A percentile compares a stretch with the other conserved stretches of the same genome.
Evolutionary conservation across 2,329 filamentous ascomycete genomes (phyloP).

Genomic region (Fusarium pininemorale): DNA sequence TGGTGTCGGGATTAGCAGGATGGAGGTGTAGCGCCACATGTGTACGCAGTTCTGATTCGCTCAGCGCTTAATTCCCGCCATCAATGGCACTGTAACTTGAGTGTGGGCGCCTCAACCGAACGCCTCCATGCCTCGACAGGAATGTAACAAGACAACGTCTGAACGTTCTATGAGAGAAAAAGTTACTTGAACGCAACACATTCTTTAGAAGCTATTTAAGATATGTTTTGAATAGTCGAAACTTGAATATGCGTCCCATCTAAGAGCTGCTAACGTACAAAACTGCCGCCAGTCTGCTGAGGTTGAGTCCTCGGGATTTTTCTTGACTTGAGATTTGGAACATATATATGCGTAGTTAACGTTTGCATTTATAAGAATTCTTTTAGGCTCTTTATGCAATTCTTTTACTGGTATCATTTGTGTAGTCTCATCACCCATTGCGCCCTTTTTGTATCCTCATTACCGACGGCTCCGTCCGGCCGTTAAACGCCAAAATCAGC

Average conservation of each 20-base stretch:
- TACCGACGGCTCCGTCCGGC: conserved; percentile 21
- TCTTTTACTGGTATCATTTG: conserved; percentile 33
- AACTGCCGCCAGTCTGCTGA: not conserved
- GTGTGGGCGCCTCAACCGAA: not conserved
- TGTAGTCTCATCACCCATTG: conserved; percentile 15
- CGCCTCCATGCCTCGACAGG: not conserved
- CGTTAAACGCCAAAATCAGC: conserved; percentile 34
- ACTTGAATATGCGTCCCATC: not conserved
- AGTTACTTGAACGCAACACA: not conserved
- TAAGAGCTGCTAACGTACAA: not conserved
- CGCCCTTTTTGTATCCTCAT: conserved; percentile 31
- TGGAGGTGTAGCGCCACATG: conserved; percentile 35
- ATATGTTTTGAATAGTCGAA: not conserved
- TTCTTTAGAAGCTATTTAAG: not conserved
- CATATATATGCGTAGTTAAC: not conserved
- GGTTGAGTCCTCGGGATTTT: not conserved
- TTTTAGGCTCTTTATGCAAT: not conserved
- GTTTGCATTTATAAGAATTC: not conserved
- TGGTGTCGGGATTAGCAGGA: conserved; percentile 38
- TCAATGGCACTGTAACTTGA: conserved; percentile 14
- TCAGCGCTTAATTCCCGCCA: conserved; percentile 21
- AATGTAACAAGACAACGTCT: not conserved
- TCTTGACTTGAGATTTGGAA: not conserved
- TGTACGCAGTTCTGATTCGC: conserved; percentile 31
- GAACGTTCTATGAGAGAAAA: not conserved